Conservation (phyloP, 2,329 filamentous ascomycete species). For the Penicillium sp. region DNA sequence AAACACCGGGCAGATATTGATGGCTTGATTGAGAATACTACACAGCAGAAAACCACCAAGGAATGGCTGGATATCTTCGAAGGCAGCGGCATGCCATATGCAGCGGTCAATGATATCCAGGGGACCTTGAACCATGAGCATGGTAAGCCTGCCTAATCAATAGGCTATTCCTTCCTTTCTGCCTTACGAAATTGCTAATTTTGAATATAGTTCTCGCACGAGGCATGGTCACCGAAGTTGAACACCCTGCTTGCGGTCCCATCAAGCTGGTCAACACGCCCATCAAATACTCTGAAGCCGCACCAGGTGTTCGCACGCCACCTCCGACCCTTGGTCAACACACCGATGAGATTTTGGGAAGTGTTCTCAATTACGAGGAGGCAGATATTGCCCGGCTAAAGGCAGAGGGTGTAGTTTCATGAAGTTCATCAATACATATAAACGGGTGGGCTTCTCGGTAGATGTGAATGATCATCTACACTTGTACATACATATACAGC, state of each 20-base stretch:
- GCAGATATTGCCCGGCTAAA: slow-evolving; percentile 68
- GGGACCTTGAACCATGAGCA: slow-evolving; percentile 83
- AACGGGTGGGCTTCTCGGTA: not conserved
- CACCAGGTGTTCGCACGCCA: slow-evolving; percentile 74
- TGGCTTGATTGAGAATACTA: slow-evolving; percentile 75
- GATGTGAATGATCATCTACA: not conserved
- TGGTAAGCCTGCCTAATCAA: slow-evolving; percentile 56
- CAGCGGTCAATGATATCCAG: slow-evolving; percentile 92
- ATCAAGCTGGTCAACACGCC: slow-evolving; percentile 93
- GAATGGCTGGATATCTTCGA: slow-evolving; percentile 89
- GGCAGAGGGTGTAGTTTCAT: slow-evolving; percentile 68
- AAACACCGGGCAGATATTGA: slow-evolving; percentile 78
- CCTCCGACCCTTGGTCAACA: slow-evolving; percentile 89
- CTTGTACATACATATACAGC: not conserved
- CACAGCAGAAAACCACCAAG: slow-evolving; percentile 76
- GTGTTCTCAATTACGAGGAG: slow-evolving; percentile 66
- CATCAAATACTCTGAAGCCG: slow-evolving; percentile 87
- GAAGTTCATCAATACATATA: slow-evolving; percentile 1
- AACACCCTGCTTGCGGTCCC: slow-evolving; percentile 81
- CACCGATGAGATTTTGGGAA: slow-evolving; percentile 75
- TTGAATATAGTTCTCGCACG: slow-evolving; percentile 66
- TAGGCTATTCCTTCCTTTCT: not conserved
- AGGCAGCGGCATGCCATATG: slow-evolving; percentile 91
- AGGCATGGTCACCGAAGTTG: slow-evolving; percentile 86
- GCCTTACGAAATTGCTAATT: slow-evolving; percentile 1